Conservation (phyloP, 2,329 filamentous ascomycete genomes). For the Leptosphaerulina australis region DNA sequence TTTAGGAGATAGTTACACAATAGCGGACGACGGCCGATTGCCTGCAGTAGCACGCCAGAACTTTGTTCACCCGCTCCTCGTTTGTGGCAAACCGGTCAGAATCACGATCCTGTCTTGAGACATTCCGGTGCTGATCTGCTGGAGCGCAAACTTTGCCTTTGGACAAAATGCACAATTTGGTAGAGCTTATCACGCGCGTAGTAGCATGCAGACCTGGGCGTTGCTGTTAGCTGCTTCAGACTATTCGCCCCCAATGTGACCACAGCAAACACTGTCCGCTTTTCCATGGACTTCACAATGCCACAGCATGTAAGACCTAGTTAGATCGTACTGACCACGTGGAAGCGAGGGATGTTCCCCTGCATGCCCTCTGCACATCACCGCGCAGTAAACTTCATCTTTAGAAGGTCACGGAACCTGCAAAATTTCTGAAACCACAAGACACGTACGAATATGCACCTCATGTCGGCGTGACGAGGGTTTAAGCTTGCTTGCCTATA, state of each 20-base stretch:
- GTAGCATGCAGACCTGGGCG: not conserved
- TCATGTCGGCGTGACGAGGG: too few species aligned
- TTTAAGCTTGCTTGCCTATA: too few species aligned
- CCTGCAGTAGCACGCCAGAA: not conserved
- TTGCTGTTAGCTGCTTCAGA: not conserved
- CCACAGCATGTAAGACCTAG: not conserved
- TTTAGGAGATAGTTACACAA: constrained; percentile 2
- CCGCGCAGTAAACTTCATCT: constrained; percentile 12
- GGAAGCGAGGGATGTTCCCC: constrained; percentile 14
- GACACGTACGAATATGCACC: too few species aligned
- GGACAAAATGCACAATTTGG: not conserved
- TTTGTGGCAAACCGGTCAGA: not conserved
- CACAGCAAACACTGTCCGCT: not conserved
- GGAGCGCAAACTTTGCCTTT: not conserved
- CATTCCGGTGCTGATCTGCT: not conserved
- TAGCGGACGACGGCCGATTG: constrained; percentile 2
- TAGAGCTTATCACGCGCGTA: not conserved
- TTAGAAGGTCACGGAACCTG: constrained; percentile 6
- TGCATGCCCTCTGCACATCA: constrained; percentile 13
- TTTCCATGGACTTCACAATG: not conserved
- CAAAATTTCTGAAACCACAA: constrained; percentile 4
- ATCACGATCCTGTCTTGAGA: not conserved
- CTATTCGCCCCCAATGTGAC: not conserved
- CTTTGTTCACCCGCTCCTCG: not conserved
- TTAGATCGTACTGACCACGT: constrained; percentile 19